Conservation (phyloP, 2,329 filamentous ascomycete genomes). For the Fusarium algeriense region DNA sequence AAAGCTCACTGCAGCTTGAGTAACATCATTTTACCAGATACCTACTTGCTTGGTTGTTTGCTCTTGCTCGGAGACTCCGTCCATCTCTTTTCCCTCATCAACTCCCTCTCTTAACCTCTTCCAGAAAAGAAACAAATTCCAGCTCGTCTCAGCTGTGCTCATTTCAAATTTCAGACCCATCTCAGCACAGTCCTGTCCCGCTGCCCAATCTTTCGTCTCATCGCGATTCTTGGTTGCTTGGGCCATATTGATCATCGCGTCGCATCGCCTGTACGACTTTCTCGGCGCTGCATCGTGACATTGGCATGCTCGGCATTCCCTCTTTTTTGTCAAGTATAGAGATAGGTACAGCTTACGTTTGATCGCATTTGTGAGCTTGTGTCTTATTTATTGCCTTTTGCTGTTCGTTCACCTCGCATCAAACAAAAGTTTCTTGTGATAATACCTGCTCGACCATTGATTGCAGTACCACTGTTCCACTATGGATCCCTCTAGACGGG, state of each 20-base stretch:
- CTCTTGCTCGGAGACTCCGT: conserved; percentile 20
- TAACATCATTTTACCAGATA: conserved; percentile 18
- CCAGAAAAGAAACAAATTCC: conserved; percentile 19
- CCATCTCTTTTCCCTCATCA: conserved; percentile 19
- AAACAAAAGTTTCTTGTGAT: conserved; percentile 22
- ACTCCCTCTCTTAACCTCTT: not conserved
- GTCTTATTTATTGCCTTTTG: conserved; percentile 6
- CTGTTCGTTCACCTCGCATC: conserved; percentile 14
- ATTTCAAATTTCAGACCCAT: conserved; percentile 28
- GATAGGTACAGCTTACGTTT: conserved; percentile 23
- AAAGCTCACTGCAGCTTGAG: conserved; percentile 32
- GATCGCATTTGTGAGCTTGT: conserved; percentile 11
- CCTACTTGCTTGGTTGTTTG: not conserved
- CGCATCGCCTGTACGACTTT: conserved; percentile 30
- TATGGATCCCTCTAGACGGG: conserved; percentile 60
- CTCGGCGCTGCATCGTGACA: conserved; percentile 38
- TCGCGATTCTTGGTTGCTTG: conserved; percentile 23
- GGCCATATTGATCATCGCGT: conserved; percentile 31
- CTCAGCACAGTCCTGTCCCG: conserved; percentile 12
- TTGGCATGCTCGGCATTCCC: conserved; percentile 49
- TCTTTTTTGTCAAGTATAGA: conserved; percentile 27
- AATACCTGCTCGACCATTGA: conserved; percentile 11
- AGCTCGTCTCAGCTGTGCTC: conserved; percentile 14
- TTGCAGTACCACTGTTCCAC: conserved; percentile 27
- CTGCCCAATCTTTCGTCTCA: conserved; percentile 17